Conservation (phyloP, 2,329 filamentous ascomycete genomes). For the Daldinia sp. region DNA sequence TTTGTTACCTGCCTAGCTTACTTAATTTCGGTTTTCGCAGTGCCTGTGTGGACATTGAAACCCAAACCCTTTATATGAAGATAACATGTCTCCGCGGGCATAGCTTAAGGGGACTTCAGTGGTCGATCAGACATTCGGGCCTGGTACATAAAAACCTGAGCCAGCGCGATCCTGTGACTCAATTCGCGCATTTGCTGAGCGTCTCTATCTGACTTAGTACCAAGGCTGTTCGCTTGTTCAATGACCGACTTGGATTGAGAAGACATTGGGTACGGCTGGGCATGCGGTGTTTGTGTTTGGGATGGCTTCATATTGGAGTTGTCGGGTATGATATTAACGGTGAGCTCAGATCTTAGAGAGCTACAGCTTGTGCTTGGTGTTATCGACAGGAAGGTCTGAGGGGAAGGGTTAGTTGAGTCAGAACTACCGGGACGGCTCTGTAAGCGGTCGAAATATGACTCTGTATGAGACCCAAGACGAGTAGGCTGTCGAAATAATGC, state of each 20-base stretch:
- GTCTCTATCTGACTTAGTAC: neutral
- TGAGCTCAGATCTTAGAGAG: conserved; percentile 10
- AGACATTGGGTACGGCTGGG: neutral
- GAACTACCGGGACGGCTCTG: neutral
- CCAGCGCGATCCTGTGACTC: conserved; percentile 17
- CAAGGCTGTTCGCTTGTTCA: neutral
- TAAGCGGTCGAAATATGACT: neutral
- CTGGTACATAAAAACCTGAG: conserved; percentile 36
- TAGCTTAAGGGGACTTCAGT: neutral
- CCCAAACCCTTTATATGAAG: neutral
- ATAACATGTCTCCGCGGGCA: neutral
- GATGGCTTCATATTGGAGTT: neutral
- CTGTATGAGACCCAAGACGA: neutral
- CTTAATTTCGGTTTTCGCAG: neutral
- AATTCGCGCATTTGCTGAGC: neutral
- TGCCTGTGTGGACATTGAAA: neutral
- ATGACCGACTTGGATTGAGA: neutral
- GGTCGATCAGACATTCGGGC: conserved; percentile 16
- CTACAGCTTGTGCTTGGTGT: conserved; percentile 14
- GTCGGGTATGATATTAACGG: neutral
- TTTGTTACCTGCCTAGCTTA: neutral
- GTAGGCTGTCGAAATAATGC: neutral
- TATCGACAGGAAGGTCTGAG: conserved; percentile 3
- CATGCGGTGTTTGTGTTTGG: neutral
- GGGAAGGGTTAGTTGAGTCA: neutral